phyloP scores from a whole-genome alignment of 225 moss, liverwort and hornwort genomes.

The Pleurozium schreberi region DNA sequence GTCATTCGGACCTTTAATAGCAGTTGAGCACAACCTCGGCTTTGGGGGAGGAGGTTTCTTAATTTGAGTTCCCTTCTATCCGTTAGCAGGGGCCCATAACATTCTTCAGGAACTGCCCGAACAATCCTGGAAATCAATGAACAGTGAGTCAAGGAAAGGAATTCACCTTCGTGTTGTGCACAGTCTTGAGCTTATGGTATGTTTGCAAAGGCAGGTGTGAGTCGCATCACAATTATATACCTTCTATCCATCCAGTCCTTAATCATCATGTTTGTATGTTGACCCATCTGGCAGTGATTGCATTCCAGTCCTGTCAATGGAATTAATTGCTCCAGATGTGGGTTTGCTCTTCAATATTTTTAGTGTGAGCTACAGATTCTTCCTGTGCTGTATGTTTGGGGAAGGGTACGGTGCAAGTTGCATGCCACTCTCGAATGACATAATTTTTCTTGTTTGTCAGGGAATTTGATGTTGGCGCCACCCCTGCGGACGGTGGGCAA shows the following conservation, averaged over 20 bases:
- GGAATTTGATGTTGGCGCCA: slow-evolving; percentile 10
- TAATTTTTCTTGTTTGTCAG: background rate
- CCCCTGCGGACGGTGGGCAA: slow-evolving; percentile 19
- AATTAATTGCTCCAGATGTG: background rate
- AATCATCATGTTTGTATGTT: background rate
- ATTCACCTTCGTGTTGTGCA: background rate
- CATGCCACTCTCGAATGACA: background rate
- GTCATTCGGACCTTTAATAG: background rate
- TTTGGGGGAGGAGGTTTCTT: background rate
- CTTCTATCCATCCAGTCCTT: background rate
- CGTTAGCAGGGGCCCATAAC: too few species aligned
- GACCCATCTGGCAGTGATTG: too few species aligned
- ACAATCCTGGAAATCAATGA: background rate
- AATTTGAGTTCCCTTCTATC: background rate
- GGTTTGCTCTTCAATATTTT: background rate
- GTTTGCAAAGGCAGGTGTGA: background rate
- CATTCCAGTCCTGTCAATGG: background rate
- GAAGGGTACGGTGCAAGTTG: background rate
- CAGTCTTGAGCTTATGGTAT: background rate
- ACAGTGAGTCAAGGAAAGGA: background rate
- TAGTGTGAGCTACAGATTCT: background rate
- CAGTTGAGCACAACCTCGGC: background rate
- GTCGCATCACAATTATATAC: background rate
- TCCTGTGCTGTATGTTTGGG: background rate
- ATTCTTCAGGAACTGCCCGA: background rate